A percentile compares a stretch with the other conserved stretches of the same genome.
Conservation (phyloP, 768 basidiomycete genomes). For the Xanthoconium purpureum region DNA sequence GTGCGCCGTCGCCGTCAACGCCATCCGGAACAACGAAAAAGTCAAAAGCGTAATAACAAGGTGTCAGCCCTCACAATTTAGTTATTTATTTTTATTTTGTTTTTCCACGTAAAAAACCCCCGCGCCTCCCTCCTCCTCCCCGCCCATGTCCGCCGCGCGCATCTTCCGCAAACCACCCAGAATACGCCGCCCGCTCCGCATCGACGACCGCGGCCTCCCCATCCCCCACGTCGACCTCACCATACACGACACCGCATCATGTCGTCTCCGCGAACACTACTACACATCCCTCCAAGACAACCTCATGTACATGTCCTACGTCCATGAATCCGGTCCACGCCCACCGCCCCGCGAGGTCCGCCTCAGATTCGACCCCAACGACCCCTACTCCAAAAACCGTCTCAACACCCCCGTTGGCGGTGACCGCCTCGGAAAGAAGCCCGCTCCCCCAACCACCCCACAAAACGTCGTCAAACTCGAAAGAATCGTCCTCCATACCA, state of each 20-base stretch:
- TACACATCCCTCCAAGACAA: conserved; percentile 77
- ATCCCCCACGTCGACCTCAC: conserved; percentile 64
- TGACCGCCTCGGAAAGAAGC: conserved; percentile 60
- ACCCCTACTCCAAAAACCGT: conserved; percentile 83
- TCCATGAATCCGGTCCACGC: conserved; percentile 60
- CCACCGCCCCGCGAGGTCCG: conserved; percentile 57
- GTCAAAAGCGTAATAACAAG: neutral
- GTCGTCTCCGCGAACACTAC: conserved; percentile 83
- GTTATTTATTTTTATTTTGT: conserved; percentile 2
- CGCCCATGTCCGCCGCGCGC: conserved; percentile 26
- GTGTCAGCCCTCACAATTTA: conserved; percentile 4
- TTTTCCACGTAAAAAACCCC: neutral
- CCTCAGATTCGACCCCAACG: conserved; percentile 66
- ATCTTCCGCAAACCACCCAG: conserved; percentile 55
- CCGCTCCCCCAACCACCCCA: conserved; percentile 61
- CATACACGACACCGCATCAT: conserved; percentile 67
- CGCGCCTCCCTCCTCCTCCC: neutral
- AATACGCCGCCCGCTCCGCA: conserved; percentile 42
- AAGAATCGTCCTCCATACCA: conserved; percentile 80
- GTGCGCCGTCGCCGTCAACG: conserved; percentile 40
- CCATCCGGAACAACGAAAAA: conserved; percentile 27
- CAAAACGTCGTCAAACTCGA: conserved; percentile 76
- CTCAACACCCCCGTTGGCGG: conserved; percentile 75
- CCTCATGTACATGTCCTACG: conserved; percentile 93
- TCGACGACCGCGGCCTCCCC: conserved; percentile 61